These are phyloP conservation scores for Pichia cephalocereana DNA, from an alignment of 805 yeast species.

Conservation along the genomic window DNA sequence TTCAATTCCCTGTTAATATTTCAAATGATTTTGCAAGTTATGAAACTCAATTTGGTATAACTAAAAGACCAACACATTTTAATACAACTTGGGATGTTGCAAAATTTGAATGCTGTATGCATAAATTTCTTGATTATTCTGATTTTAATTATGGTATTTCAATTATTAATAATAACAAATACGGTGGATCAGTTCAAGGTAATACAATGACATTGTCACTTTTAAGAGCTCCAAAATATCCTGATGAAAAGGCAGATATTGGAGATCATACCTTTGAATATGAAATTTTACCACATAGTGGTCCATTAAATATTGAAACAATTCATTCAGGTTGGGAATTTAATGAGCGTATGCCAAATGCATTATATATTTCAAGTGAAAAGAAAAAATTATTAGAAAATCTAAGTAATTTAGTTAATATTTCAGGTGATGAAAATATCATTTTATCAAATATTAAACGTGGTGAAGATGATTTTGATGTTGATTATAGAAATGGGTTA, in stretches of 20 bases:
- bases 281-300: conserved; percentile 76
- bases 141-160: conserved; percentile 84
- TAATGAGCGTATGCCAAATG: conserved; percentile 40
- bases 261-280: conserved; percentile 77
- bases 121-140: conserved; percentile 86
- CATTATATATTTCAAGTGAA: conserved; percentile 11
- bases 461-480: conserved; percentile 70
- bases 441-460: conserved; percentile 75
- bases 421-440: conserved; percentile 47
- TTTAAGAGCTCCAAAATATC: conserved; percentile 86
- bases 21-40: conserved; percentile 70
- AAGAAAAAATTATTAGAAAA: neutral
- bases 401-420: conserved; percentile 14
- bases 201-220: conserved; percentile 79
- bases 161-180: conserved; percentile 73
- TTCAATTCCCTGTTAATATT: conserved; percentile 87
- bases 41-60: conserved; percentile 91
- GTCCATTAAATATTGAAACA: conserved; percentile 51
- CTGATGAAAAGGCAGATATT: conserved; percentile 93
- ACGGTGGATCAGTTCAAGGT: conserved; percentile 93
- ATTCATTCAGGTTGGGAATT: conserved; percentile 73
- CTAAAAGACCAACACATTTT: conserved; percentile 87
- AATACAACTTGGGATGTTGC: conserved; percentile 97
- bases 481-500: conserved; percentile 28
- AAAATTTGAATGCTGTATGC: conserved; percentile 91